Evolutionary conservation across 352 stramenopile species (phyloP), one percentile per base, ranked within the genome.

Genomic region (Pythium grandisporangium): DNA sequence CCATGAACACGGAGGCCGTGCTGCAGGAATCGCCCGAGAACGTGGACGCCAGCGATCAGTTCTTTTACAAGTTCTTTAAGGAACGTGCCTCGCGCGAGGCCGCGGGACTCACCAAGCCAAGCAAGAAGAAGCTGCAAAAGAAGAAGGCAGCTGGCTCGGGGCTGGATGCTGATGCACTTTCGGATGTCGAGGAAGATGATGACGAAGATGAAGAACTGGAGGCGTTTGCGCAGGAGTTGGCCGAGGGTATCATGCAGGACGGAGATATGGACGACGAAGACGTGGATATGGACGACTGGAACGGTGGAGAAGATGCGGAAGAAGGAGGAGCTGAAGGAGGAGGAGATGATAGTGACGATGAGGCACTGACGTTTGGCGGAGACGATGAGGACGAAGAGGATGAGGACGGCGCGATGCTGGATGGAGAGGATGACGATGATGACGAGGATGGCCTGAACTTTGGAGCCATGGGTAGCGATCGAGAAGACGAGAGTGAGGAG

Each of bases 1-100:
- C 73, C 0, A 77, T 90, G 23, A 83, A 91, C 52, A 68, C 68
- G 10, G 71, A 84, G 26, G 66, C 73, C 0, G 63, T 95, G 45
- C 57, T 88, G 34, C 45, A 71, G n/a, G 61, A 79, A 46, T 64
- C 63, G 8, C 61, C 80, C 30, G 70, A 62, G 33, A 67, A 60
- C 10, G 59, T 96, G 27, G 73, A 86, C 21, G 75, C 63, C 23
- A 90, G 76, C 26, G 84, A 96, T 50, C 59, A 79, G 21, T 97
- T 97, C 66, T 96, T 97, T 49, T 93, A 96, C 70, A 95, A 95
- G 55, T 97, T 95, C 44, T 97, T 96, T 58, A 76, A 92, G 42
- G 79, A 92, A 47, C 72, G 84, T 21, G 77, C 70, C 16, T 51
- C 75, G 29, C 64, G 66, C 1, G 70, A 90, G 34, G 58, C 55